A percentile compares a stretch with the other conserved stretches of the same genome.
These are phyloP conservation scores for Aspergillus kassunensis DNA, from an alignment of 495 filamentous ascomycete genomes.

Conservation along the genomic window DNA sequence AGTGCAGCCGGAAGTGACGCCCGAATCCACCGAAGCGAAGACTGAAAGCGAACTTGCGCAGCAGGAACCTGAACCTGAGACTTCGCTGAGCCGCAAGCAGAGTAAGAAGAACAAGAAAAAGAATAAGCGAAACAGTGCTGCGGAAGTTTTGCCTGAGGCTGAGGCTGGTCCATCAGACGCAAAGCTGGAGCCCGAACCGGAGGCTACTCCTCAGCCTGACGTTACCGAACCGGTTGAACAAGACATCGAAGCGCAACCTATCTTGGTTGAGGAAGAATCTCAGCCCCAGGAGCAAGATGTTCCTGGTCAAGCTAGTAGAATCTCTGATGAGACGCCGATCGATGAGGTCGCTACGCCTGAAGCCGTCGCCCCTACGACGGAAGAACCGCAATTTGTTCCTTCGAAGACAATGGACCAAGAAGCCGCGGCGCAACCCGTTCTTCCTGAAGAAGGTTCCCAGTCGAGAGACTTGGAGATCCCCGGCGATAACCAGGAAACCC, in stretches of 20 bases:
- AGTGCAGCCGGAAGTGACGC: neutral
- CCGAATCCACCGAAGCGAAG: constrained; percentile 2
- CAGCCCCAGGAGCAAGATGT: neutral
- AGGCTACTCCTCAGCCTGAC: constrained; percentile 4
- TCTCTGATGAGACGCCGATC: neutral
- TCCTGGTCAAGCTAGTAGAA: neutral
- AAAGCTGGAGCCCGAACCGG: neutral
- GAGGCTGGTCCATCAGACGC: too few relatives aligned
- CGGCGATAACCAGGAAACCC: neutral
- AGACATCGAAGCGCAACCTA: neutral
- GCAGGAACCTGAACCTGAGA: constrained; percentile 13
- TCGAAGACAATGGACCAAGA: neutral
- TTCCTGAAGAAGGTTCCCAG: neutral
- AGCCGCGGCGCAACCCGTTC: neutral
- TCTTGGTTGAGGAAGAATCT: neutral
- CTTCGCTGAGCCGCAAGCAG: constrained; percentile 12
- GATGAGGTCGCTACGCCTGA: neutral
- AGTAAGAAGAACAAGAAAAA: constrained; percentile 30
- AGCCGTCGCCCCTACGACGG: neutral
- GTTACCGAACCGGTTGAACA: constrained; percentile 17
- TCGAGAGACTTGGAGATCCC: neutral
- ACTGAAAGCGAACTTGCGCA: constrained; percentile 7
- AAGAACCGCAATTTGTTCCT: neutral
- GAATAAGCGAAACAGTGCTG: constrained; percentile 29
- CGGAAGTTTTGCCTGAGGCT: constrained; percentile 11